phyloP scores from a whole-genome alignment of 2,329 filamentous ascomycete species.

The Sphaerulina musiva region DNA sequence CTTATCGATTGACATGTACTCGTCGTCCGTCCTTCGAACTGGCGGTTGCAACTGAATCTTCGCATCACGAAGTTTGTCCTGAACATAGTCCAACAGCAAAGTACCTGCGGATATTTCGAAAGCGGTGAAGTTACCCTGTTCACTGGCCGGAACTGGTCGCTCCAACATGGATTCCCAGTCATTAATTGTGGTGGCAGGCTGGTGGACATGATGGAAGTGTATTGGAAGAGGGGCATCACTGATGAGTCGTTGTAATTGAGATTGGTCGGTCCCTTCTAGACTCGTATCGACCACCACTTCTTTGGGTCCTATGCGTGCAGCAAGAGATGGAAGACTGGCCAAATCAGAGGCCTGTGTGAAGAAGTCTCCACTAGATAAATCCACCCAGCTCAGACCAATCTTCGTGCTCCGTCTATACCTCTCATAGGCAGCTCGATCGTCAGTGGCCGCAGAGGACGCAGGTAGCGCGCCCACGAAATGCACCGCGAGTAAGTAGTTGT shows the following conservation, averaged over 20 bases:
- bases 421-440: conserved; percentile 24
- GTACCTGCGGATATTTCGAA: conserved; percentile 71
- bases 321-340: conserved; percentile 65
- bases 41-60: conserved; percentile 80
- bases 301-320: conserved; percentile 74
- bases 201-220: conserved; percentile 57
- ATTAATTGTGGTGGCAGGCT: conserved; percentile 44
- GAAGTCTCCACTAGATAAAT: conserved; percentile 91
- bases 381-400: conserved; percentile 85
- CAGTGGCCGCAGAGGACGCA: neutral
- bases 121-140: conserved; percentile 53
- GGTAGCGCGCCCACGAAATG: conserved; percentile 46
- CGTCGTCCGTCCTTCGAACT: conserved; percentile 62
- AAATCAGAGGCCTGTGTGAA: conserved; percentile 72
- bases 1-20: conserved; percentile 85
- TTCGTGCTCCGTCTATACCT: conserved; percentile 35
- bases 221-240: conserved; percentile 56
- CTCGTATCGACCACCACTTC: conserved; percentile 69
- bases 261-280: conserved; percentile 43
- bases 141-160: conserved; percentile 54
- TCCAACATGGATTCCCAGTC: conserved; percentile 76
- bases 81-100: conserved; percentile 77
- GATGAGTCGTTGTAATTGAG: conserved; percentile 26
- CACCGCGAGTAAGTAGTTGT: conserved; percentile 85
- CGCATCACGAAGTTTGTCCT: conserved; percentile 67